phyloP scores from a whole-genome alignment of 257 asterid species.

The Coffea canephora region DNA sequence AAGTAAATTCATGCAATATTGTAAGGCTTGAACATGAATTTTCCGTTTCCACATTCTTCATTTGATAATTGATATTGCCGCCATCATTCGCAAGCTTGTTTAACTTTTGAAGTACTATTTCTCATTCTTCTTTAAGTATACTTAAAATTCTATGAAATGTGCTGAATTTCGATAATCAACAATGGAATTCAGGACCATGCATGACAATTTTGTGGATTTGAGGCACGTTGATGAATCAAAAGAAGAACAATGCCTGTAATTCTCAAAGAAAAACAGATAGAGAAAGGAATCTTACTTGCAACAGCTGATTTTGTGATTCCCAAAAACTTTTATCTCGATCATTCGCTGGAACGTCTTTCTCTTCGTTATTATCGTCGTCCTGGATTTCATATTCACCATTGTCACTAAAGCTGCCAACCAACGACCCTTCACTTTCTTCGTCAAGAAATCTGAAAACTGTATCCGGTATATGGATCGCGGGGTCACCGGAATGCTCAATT shows the following conservation, averaged over 20 bases:
- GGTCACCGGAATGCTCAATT: slow-evolving; percentile 45
- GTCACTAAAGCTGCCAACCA: slow-evolving; percentile 30
- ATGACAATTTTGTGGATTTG: not conserved
- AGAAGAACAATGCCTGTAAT: not conserved
- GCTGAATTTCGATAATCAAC: not conserved
- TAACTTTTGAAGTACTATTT: no score
- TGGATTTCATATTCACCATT: slow-evolving; percentile 22
- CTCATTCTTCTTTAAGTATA: not conserved
- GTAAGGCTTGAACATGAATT: not conserved
- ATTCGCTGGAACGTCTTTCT: slow-evolving; percentile 30
- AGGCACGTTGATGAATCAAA: not conserved
- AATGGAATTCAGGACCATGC: not conserved
- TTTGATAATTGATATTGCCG: not conserved
- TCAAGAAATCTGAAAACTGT: slow-evolving; percentile 73
- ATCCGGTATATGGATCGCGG: slow-evolving; percentile 52
- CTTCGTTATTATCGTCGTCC: slow-evolving; percentile 33
- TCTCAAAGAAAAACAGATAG: not conserved
- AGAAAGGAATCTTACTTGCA: slow-evolving; percentile 47
- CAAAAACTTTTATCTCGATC: slow-evolving; percentile 45
- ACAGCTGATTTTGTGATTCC: slow-evolving; percentile 60
- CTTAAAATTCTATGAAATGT: not conserved
- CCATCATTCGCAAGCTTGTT: not conserved
- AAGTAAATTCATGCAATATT: not conserved
- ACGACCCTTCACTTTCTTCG: slow-evolving; percentile 47
- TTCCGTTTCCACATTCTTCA: not conserved